phyloP scores from a whole-genome alignment of 345 rosid species.

The Acer negundo region DNA sequence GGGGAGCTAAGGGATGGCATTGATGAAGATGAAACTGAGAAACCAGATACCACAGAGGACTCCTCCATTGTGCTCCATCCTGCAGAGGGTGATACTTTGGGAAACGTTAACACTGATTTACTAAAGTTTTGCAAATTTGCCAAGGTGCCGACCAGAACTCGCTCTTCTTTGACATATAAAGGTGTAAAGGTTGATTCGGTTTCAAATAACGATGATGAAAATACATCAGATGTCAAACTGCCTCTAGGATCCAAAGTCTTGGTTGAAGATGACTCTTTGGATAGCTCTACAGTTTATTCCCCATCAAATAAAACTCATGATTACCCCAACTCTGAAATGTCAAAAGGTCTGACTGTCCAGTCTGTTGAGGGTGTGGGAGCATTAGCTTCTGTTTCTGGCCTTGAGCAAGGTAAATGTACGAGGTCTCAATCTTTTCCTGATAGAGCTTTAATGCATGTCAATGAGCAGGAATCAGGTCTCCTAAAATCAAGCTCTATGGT shows the following conservation, averaged over 20 bases:
- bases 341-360: conserved; percentile 30
- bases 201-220: conserved; percentile 43
- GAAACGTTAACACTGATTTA: conserved; percentile 56
- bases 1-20: conserved; percentile 45
- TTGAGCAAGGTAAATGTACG: conserved; percentile 44
- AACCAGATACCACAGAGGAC: conserved; percentile 42
- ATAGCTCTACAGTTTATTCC: conserved; percentile 34
- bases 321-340: conserved; percentile 38
- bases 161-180: conserved; percentile 65
- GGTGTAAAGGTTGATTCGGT: conserved; percentile 39
- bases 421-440: conserved; percentile 70
- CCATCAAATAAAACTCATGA: conserved; percentile 30
- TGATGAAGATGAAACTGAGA: conserved; percentile 40
- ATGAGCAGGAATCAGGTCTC: conserved; percentile 44
- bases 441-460: conserved; percentile 40
- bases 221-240: conserved; percentile 38
- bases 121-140: conserved; percentile 68
- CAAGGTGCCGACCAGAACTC: conserved; percentile 83
- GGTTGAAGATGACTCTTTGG: conserved; percentile 38
- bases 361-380: conserved; percentile 37
- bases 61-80: conserved; percentile 27
- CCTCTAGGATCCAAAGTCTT: conserved; percentile 32
- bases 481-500: conserved; percentile 54
- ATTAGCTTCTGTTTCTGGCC: conserved; percentile 34
- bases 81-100: conserved; percentile 35